Evolutionary conservation across 2,329 filamentous ascomycete species (phyloP), one percentile per base, ranked within the genome.

Genomic region (Fulvia fulva): DNA sequence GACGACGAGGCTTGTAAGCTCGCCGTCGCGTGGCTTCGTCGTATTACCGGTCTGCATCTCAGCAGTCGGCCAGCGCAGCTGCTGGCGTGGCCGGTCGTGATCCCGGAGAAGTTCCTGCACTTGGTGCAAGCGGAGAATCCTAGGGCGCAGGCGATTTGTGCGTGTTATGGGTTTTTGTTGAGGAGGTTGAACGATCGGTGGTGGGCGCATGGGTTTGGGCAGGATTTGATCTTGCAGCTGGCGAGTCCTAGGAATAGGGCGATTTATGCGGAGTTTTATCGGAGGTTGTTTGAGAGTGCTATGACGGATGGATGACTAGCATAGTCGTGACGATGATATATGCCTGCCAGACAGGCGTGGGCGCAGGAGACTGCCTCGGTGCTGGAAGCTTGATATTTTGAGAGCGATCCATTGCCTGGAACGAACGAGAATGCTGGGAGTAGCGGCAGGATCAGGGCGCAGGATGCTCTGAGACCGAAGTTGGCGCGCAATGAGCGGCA

Each of bases 131-230:
- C 16, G 9, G 56, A 46, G 2, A 21, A 58, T 22, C 32, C 56
- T 0, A 26, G 34, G 8, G 46, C 51, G 9, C 28, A 44, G n/a
- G 45, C 52, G 14, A 55, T 58, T 21, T 28, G 41, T 28, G 56
- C 43, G 14, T 37, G 52, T 9, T 55, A 52, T 30, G 56, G 44
- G 25, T 25, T 53, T 14, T 19, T 54, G 11, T 28, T 59, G 14
- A 14, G 47, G 12, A 44, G 52, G 21, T 19, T 59, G 46, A 53
- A 59, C 19, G 52, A 55, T 41, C 52, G 52, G 11, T 58, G 52
- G 56, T 58, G 52, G 56, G 52, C 52, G 19, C 49, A 52, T 21
- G 51, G 52, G 6, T 58, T 45, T 28, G 51, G 50, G n/a, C 34
- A 51, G 16, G 56, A 58, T 41, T 46, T 58, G 21, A 51, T 58